Percentiles rank a stretch among this genome's conserved stretches.
Evolutionary conservation across 257 asterid genomes (phyloP).

Genomic region (Avicennia marina): DNA sequence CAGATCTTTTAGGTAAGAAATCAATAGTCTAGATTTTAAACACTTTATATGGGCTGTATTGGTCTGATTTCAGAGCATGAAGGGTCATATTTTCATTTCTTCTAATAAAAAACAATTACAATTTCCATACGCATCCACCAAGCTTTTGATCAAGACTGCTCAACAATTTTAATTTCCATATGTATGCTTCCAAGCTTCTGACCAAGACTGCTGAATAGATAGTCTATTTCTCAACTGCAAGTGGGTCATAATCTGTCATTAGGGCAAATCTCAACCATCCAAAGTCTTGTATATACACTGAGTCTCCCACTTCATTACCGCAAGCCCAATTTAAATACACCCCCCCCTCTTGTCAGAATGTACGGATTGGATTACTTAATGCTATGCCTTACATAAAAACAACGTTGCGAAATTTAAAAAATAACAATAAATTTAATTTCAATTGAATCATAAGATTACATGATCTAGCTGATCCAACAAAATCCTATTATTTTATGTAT

Average conservation of each 20-base stretch:
- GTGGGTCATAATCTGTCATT: constrained; percentile 23
- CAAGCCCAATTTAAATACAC: background rate
- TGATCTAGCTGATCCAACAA: constrained; percentile 15
- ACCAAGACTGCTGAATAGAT: constrained; percentile 36
- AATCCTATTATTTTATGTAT: background rate
- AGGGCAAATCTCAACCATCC: constrained; percentile 14
- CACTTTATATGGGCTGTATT: constrained; percentile 4
- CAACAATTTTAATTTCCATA: constrained; percentile 25
- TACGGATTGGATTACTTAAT: constrained; percentile 16
- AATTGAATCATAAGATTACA: constrained; percentile 9
- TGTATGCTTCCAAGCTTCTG: constrained; percentile 24
- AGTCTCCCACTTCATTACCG: background rate
- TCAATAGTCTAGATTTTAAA: constrained; percentile 22
- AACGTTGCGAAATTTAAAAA: too few relatives aligned
- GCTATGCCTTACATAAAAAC: too few relatives aligned
- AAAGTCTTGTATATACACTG: constrained; percentile 9
- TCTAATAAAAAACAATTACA: background rate
- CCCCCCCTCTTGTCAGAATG: constrained; percentile 19
- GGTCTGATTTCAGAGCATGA: constrained; percentile 32
- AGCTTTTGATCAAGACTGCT: constrained; percentile 31
- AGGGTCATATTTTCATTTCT: constrained; percentile 12
- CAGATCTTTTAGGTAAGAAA: constrained; percentile 47
- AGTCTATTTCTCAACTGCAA: too few relatives aligned
- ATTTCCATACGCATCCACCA: constrained; percentile 31
- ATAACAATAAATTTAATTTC: constrained; percentile 1